Conservation (phyloP, 441 rosid genomes). For the Brassica hybrid region DNA sequence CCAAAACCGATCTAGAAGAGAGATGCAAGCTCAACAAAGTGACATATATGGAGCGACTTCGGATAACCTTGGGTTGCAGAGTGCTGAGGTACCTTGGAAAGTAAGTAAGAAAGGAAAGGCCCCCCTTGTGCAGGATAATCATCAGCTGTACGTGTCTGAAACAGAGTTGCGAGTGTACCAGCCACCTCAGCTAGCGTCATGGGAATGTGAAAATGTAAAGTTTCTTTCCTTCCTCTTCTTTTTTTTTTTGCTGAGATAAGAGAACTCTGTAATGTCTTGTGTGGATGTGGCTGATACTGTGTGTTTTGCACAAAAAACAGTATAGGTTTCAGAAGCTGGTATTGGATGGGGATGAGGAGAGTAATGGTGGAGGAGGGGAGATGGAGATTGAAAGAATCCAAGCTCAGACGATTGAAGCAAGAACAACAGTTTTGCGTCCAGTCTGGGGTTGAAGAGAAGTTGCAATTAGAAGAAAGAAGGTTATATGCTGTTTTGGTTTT, state of each 20-base stretch:
- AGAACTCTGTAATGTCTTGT: constrained; percentile 5
- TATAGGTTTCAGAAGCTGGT: constrained; percentile 61
- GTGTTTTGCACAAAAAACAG: constrained; percentile 50
- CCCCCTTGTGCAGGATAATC: constrained; percentile 55
- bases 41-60: constrained; percentile 75
- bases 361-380: constrained; percentile 59
- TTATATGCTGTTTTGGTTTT: neutral
- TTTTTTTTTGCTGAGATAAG: neutral
- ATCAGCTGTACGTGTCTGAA: constrained; percentile 74
- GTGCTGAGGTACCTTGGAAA: constrained; percentile 42
- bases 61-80: constrained; percentile 74
- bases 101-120: constrained; percentile 42
- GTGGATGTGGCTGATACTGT: constrained; percentile 26
- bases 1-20: constrained; percentile 74
- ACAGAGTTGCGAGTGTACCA: constrained; percentile 76
- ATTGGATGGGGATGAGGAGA: constrained; percentile 48
- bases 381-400: constrained; percentile 68
- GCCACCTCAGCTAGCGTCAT: constrained; percentile 50
- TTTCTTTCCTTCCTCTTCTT: neutral
- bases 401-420: constrained; percentile 64
- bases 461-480: constrained; percentile 52
- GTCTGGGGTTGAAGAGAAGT: constrained; percentile 51
- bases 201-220: constrained; percentile 69
- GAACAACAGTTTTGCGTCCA: constrained; percentile 71
- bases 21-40: constrained; percentile 61